Conservation (phyloP, 1,284 basidiomycete genomes). For the Ganoderma multipileum region DNA sequence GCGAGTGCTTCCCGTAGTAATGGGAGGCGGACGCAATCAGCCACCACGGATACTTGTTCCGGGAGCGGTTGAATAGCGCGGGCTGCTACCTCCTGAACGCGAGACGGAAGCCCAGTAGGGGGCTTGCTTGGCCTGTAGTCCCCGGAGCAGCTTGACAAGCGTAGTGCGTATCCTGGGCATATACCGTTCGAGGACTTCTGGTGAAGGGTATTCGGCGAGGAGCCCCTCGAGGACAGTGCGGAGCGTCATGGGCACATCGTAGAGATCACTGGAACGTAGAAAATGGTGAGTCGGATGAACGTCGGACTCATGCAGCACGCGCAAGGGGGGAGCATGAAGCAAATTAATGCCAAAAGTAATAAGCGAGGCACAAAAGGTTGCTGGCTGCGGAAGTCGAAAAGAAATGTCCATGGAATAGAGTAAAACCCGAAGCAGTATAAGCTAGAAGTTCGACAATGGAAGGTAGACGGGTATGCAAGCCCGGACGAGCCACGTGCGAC, state of each 20-base stretch:
- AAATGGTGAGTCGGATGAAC: slow-evolving; percentile 5
- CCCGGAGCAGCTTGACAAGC: slow-evolving; percentile 83
- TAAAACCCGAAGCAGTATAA: slow-evolving; percentile 5
- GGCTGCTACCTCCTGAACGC: slow-evolving; percentile 17
- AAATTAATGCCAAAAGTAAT: background rate
- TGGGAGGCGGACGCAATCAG: background rate
- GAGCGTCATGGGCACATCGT: slow-evolving; percentile 81
- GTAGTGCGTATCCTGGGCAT: slow-evolving; percentile 84
- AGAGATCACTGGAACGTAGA: slow-evolving; percentile 72
- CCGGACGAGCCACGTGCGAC: background rate
- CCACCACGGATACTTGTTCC: slow-evolving; percentile 16
- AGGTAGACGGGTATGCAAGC: background rate
- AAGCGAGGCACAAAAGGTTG: background rate
- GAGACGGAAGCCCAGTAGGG: slow-evolving; percentile 53
- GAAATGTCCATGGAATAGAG: background rate
- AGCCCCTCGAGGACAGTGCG: slow-evolving; percentile 85
- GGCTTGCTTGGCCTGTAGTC: slow-evolving; percentile 84
- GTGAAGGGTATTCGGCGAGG: slow-evolving; percentile 85
- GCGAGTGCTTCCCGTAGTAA: background rate
- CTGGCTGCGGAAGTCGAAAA: background rate
- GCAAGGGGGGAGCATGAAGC: background rate
- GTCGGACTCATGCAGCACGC: background rate
- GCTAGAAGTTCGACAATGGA: slow-evolving; percentile 12
- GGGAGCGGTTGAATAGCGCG: slow-evolving; percentile 9
- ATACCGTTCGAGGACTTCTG: slow-evolving; percentile 73